Base-by-base conservation (phyloP, 805 yeast species). In the Candida cerambycidarum region DNA sequence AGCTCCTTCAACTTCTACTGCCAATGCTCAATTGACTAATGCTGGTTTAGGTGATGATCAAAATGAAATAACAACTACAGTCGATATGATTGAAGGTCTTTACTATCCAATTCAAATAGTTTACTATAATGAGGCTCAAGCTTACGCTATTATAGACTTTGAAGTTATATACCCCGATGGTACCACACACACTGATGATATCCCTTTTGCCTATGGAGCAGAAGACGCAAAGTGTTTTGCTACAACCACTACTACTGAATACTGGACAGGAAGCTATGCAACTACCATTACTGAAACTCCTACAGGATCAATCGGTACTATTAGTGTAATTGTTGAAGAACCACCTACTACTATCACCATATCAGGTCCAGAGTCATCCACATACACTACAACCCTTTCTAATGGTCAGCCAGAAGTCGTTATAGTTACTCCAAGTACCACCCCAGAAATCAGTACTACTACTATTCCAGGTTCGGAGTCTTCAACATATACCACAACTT, bases 171-270 rank as follows among this genome's bases (percentile, higher is more conserved):
- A 16, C 19, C 46, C 46, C 17, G 32, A 19, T 17, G 37, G 42
- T 21, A 39, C 30, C 3, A 16, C 5, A 3, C 14, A 18, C n/a
- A 24, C 30, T 13, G 12, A 17, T 19, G 28, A 30, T 23, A 10
- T 21, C 11, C 30, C 28, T 3, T 13, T 19, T 13, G 29, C 15
- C 18, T 7, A 10, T 14, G 29, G 16, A 4, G 10, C 17, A 7
- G 41, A 23, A n/a, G 21, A 21, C 12, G 17, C 21, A n/a, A 16
- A 7, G 12, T 27, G 32, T 27, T 9, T 12, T 36, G 17, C 25
- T 27, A 27, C 32, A 9, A 36, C 39, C 7, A 28, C 41, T 3
- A 29, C 41, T 14, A 19, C 41, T 21, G 27, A n/a, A 11, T 19
- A 18, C 18, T 29, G 34, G 33, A 19, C 41, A n/a, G 34, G 28